Percentiles rank a stretch among this genome's conserved stretches.
Conservation (phyloP, 805 yeast species). For the Saturnispora kantuleensis region DNA sequence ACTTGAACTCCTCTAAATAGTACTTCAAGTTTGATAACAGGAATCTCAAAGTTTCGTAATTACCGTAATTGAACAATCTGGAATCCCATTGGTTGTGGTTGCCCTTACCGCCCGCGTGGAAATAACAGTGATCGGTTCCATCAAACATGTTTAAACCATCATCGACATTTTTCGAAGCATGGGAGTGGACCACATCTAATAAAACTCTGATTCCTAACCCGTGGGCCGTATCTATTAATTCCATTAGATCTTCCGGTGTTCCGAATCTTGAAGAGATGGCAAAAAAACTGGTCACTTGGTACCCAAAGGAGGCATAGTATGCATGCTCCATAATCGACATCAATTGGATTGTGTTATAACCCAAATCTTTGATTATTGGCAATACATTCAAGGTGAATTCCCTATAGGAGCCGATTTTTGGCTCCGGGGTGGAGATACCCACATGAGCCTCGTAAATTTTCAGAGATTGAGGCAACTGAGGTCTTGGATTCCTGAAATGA, state of each 20-base stretch:
- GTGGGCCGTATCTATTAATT: constrained; percentile 86
- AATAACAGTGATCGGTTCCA: constrained; percentile 91
- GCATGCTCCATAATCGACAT: constrained; percentile 99
- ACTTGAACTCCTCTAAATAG: constrained; percentile 71
- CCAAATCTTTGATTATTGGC: constrained; percentile 77
- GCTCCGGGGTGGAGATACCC: constrained; percentile 90
- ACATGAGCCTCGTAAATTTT: constrained; percentile 92
- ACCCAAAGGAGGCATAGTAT: constrained; percentile 96
- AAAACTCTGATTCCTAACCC: constrained; percentile 76
- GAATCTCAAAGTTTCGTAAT: constrained; percentile 84
- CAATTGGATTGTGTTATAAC: constrained; percentile 87
- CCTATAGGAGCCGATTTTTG: constrained; percentile 71
- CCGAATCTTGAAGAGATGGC: constrained; percentile 89
- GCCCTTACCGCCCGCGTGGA: constrained; percentile 83
- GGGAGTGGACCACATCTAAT: constrained; percentile 91
- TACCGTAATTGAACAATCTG: constrained; percentile 85
- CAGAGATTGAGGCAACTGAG: constrained; percentile 42
- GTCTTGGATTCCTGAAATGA: constrained; percentile 54
- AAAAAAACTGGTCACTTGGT: constrained; percentile 87
- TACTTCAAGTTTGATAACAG: constrained; percentile 75
- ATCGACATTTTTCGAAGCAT: constrained; percentile 86
- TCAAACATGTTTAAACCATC: constrained; percentile 92
- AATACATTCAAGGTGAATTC: constrained; percentile 74
- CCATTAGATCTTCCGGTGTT: constrained; percentile 89
- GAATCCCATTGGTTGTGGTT: constrained; percentile 92